These are phyloP conservation scores for Boechera retrofracta DNA, from an alignment of 345 rosid species.

Conservation along the genomic window DNA sequence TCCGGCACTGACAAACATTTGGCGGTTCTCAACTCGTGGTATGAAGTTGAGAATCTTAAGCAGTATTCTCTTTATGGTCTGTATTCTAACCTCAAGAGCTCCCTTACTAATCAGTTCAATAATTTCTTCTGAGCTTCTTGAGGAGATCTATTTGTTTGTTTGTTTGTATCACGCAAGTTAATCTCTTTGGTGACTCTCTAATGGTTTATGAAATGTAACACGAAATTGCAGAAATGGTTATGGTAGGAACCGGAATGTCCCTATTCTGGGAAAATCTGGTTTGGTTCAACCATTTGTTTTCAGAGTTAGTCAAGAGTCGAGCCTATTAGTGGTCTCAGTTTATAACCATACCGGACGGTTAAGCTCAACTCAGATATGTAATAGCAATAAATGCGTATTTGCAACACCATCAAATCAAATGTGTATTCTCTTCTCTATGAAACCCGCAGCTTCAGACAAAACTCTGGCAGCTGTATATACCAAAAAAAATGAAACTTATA, in stretches of 20 bases:
- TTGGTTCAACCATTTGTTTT: not conserved
- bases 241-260: not conserved
- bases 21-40: slow-evolving; percentile 84
- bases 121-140: slow-evolving; percentile 50
- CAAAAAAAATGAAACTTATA: slow-evolving; percentile 10
- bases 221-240: not conserved
- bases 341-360: not conserved
- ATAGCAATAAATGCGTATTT: not conserved
- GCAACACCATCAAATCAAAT: slow-evolving; percentile 14
- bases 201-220: slow-evolving; percentile 5
- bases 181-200: slow-evolving; percentile 12
- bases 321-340: not conserved
- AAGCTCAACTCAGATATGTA: slow-evolving; percentile 4
- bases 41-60: slow-evolving; percentile 79
- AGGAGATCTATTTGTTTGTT: slow-evolving; percentile 6
- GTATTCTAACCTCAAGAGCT: slow-evolving; percentile 75
- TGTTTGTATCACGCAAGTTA: slow-evolving; percentile 16
- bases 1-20: slow-evolving; percentile 90
- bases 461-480: slow-evolving; percentile 31
- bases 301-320: not conserved
- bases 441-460: slow-evolving; percentile 26
- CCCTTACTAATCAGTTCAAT: slow-evolving; percentile 69
- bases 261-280: slow-evolving; percentile 11
- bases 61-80: slow-evolving; percentile 83
- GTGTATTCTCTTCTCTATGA: slow-evolving; percentile 18